Conservation (phyloP, 768 basidiomycete species). For the Suillus tomentosus region DNA sequence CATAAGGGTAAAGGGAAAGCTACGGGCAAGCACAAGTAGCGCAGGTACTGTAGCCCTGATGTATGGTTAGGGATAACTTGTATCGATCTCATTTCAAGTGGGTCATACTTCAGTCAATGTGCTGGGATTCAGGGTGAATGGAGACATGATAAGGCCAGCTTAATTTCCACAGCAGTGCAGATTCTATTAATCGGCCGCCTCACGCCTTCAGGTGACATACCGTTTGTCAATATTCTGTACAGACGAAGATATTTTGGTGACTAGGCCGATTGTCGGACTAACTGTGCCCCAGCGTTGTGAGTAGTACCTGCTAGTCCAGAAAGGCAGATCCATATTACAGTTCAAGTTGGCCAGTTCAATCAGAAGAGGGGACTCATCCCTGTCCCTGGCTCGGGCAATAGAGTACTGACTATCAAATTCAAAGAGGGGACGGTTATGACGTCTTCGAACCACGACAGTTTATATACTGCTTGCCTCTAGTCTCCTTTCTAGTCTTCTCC, state of each 20-base stretch:
- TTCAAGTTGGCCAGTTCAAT: not conserved
- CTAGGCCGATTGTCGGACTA: not conserved
- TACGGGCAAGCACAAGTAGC: slow-evolving; percentile 25
- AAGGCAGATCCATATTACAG: too few relatives aligned
- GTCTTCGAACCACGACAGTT: not conserved
- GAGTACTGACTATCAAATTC: not conserved
- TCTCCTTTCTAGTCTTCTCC: not conserved
- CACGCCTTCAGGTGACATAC: not conserved
- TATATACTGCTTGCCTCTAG: not conserved
- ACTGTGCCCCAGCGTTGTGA: too few relatives aligned
- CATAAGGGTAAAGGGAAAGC: slow-evolving; percentile 51
- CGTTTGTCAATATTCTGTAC: not conserved
- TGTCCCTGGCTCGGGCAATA: not conserved
- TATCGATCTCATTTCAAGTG: not conserved
- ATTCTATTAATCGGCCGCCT: not conserved
- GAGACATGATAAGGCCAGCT: not conserved
- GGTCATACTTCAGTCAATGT: not conserved
- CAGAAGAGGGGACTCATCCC: not conserved
- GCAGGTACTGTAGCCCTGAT: slow-evolving; percentile 2
- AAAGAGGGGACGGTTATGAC: slow-evolving; percentile 3
- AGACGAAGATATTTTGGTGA: too few relatives aligned
- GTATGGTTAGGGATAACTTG: not conserved
- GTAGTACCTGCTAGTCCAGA: too few relatives aligned
- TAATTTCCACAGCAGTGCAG: not conserved
- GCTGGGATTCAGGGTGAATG: not conserved